Percentiles rank a stretch among this genome's conserved stretches.
phyloP scores from a whole-genome alignment of 306 rosid genomes.

The Coriaria nepalensis region DNA sequence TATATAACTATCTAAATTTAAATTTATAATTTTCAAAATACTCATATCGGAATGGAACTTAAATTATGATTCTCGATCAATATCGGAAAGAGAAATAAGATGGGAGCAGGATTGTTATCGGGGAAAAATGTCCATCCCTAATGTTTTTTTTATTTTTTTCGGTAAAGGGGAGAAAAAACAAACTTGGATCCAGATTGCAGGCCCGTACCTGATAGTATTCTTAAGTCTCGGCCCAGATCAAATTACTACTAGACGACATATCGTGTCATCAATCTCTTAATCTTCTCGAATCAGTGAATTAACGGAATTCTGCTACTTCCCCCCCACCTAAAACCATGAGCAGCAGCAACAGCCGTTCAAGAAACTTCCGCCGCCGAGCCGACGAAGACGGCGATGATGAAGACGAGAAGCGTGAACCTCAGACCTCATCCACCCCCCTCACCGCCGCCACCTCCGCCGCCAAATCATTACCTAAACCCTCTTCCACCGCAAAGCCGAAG shows the following conservation, averaged over 20 bases:
- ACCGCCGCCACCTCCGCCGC: conserved; percentile 11
- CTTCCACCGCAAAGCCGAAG: conserved; percentile 41
- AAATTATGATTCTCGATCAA: no score
- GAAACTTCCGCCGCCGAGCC: conserved; percentile 81
- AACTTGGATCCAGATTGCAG: background rate
- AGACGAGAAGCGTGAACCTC: conserved; percentile 12
- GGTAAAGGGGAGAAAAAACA: background rate
- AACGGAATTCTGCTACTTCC: no score
- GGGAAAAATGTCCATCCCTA: background rate
- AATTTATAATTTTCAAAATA: no score
- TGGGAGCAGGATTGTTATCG: no score
- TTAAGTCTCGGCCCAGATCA: background rate
- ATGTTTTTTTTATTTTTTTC: background rate
- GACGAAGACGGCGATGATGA: conserved; percentile 29
- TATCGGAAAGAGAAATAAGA: no score
- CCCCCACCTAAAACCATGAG: conserved; percentile 27
- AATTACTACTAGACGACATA: background rate
- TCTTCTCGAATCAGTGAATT: no score
- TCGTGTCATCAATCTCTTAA: background rate
- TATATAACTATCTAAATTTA: no score
- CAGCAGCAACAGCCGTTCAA: conserved; percentile 36
- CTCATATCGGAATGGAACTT: no score
- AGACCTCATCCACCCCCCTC: conserved; percentile 14
- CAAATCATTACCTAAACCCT: conserved; percentile 26
- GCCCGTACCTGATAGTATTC: conserved; percentile 5